Conservation (phyloP, 106 monocot species). For the Acanthochlamys bracteata region DNA sequence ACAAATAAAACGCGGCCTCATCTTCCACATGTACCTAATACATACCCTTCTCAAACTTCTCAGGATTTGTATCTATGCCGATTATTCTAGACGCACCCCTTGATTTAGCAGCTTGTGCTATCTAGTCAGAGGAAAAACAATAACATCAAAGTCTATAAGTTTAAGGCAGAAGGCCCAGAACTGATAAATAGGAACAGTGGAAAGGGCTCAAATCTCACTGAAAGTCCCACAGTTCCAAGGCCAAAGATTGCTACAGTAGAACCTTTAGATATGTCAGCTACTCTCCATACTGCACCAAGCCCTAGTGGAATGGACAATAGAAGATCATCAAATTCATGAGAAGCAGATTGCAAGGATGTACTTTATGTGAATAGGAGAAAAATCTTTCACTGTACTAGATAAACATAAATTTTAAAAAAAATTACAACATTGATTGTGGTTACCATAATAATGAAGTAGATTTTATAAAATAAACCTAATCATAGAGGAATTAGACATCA, state of each 20-base stretch:
- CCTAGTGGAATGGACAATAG: conserved; percentile 22
- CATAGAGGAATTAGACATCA: too few species aligned
- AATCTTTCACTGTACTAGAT: too few species aligned
- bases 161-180: neutral
- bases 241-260: conserved; percentile 91
- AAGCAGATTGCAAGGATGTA: neutral
- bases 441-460: too few species aligned
- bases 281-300: conserved; percentile 90
- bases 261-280: conserved; percentile 71
- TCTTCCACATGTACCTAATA: neutral
- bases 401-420: too few species aligned
- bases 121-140: conserved; percentile 26
- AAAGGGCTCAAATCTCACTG: conserved; percentile 33
- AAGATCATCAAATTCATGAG: neutral
- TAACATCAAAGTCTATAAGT: neutral
- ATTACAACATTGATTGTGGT: too few species aligned
- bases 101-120: conserved; percentile 80
- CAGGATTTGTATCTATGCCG: conserved; percentile 77
- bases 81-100: conserved; percentile 77
- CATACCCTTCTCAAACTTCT: conserved; percentile 72
- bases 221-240: conserved; percentile 90
- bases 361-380: neutral
- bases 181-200: neutral
- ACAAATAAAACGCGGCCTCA: neutral
- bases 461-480: too few species aligned